Conservation (phyloP, 192 early-diverging fungal genomes). For the Coemansia sp. region DNA sequence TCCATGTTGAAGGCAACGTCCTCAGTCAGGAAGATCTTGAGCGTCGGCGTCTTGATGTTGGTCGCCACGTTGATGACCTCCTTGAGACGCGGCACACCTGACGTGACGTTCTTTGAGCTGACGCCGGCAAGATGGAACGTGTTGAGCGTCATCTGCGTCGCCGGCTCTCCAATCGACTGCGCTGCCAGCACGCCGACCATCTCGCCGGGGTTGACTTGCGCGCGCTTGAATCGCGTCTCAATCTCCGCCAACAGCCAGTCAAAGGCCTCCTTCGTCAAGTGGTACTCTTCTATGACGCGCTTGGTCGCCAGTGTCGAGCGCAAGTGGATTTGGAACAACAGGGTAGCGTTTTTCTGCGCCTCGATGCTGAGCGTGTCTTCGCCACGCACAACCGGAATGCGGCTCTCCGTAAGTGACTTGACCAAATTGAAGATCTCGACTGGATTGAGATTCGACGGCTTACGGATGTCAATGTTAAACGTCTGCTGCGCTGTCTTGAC, state of each 20-base stretch:
- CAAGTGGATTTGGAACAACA: conserved; percentile 84
- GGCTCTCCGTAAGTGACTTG: conserved; percentile 64
- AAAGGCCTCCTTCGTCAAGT: conserved; percentile 81
- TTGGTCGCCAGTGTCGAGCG: conserved; percentile 79
- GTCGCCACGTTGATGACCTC: conserved; percentile 99
- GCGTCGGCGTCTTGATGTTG: conserved; percentile 90
- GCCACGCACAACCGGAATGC: conserved; percentile 77
- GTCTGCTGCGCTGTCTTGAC: conserved; percentile 89
- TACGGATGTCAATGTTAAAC: conserved; percentile 77
- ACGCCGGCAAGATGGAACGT: conserved; percentile 99
- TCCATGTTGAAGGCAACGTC: conserved; percentile 72
- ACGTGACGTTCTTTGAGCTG: conserved; percentile 92
- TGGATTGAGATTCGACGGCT: conserved; percentile 85
- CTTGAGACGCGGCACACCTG: conserved; percentile 97
- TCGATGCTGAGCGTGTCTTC: conserved; percentile 80
- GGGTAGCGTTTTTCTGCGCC: conserved; percentile 89
- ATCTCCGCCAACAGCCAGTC: conserved; percentile 95
- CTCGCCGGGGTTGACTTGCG: conserved; percentile 91
- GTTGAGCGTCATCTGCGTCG: conserved; percentile 99
- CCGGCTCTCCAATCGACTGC: conserved; percentile 98
- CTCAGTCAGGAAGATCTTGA: conserved; percentile 70
- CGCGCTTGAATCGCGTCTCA: conserved; percentile 82
- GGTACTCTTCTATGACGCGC: conserved; percentile 88
- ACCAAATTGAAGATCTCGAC: conserved; percentile 74
- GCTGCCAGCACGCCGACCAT: conserved; percentile 98